phyloP scores from a whole-genome alignment of 768 basidiomycete species.

The Melanogaster broomeanus region DNA sequence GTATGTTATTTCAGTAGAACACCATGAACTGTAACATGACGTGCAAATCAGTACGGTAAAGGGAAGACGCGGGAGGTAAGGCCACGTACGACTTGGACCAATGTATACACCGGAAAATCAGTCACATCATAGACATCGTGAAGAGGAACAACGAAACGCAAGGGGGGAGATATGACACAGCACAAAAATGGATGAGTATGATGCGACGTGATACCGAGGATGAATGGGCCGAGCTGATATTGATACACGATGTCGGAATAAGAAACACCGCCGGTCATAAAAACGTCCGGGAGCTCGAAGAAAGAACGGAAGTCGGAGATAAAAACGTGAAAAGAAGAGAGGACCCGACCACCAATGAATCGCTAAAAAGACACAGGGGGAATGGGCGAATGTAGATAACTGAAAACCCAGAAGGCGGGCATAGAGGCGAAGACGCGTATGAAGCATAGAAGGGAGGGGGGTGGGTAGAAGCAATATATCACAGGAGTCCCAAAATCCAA shows the following conservation, averaged over 20 bases:
- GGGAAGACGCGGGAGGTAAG: neutral
- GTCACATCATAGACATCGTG: conserved; percentile 35
- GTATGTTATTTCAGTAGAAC: conserved; percentile 27
- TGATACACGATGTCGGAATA: conserved; percentile 26
- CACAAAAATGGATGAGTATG: conserved; percentile 29
- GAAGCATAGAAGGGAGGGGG: conserved; percentile 16
- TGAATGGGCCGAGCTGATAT: conserved; percentile 30
- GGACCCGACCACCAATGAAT: conserved; percentile 17
- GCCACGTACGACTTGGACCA: conserved; percentile 28
- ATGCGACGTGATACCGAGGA: conserved; percentile 35
- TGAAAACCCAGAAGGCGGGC: conserved; percentile 23
- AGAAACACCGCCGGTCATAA: neutral
- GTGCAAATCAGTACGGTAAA: conserved; percentile 8
- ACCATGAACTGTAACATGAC: conserved; percentile 19
- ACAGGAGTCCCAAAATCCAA: conserved; percentile 42
- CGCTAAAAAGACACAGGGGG: conserved; percentile 30
- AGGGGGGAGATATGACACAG: conserved; percentile 10
- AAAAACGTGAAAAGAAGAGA: conserved; percentile 14
- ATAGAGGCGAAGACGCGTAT: conserved; percentile 11
- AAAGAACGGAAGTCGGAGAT: conserved; percentile 3
- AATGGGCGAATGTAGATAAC: conserved; percentile 21
- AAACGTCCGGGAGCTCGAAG: neutral
- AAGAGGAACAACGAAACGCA: neutral
- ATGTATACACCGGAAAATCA: conserved; percentile 31
- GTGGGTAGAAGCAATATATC: conserved; percentile 20